These are phyloP conservation scores for Emmonsia crescens DNA, from an alignment of 2,329 filamentous ascomycete species.

Conservation along the genomic window DNA sequence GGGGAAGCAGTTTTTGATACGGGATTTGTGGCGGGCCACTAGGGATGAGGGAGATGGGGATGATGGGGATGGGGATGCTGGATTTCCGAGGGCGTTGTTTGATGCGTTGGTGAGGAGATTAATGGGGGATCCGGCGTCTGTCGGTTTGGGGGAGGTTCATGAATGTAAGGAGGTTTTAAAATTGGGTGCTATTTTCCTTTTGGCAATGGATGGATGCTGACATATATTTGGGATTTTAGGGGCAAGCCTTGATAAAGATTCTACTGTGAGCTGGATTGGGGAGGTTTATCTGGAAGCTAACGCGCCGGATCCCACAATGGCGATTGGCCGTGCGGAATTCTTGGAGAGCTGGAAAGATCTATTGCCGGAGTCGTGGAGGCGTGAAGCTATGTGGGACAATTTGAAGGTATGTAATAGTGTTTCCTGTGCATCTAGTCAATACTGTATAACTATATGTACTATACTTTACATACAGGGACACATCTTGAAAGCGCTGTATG, in stretches of 20 bases:
- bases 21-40: constrained; percentile 31
- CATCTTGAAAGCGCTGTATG: not conserved
- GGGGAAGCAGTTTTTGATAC: constrained; percentile 31
- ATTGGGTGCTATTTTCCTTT: not conserved
- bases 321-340: constrained; percentile 25
- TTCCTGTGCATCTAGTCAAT: not conserved
- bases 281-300: constrained; percentile 30
- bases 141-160: constrained; percentile 12
- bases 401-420: constrained; percentile 20
- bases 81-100: constrained; percentile 26
- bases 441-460: not conserved
- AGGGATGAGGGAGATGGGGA: constrained; percentile 22
- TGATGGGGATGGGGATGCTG: constrained; percentile 19
- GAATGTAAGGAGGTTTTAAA: constrained; percentile 21
- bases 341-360: constrained; percentile 32
- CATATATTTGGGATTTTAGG: constrained; percentile 19
- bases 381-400: constrained; percentile 23
- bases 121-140: constrained; percentile 18
- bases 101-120: constrained; percentile 30
- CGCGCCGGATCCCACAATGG: constrained; percentile 22
- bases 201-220: not conserved
- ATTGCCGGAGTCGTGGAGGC: constrained; percentile 34
- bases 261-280: constrained; percentile 28
- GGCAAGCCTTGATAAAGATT: constrained; percentile 29
- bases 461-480: not conserved